phyloP scores from a whole-genome alignment of 441 rosid genomes.

The Erodium chrysanthum region DNA sequence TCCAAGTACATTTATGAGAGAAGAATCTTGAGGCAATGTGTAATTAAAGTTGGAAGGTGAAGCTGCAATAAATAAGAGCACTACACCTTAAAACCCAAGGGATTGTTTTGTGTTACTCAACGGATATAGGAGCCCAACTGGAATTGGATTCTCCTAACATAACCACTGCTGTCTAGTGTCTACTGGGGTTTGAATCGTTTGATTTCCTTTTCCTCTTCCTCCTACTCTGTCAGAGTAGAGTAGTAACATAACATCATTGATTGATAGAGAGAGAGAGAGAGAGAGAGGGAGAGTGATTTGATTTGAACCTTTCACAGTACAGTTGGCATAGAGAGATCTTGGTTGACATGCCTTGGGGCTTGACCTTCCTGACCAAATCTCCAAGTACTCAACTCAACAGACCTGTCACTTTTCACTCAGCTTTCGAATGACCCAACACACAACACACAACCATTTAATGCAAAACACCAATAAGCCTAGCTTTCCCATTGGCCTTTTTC shows the following conservation, averaged over 20 bases:
- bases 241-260: too few relatives aligned
- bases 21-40: neutral
- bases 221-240: too few relatives aligned
- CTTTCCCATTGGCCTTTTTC: neutral
- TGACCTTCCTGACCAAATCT: neutral
- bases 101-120: neutral
- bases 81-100: neutral
- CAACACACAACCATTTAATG: too few relatives aligned
- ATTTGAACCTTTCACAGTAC: too few relatives aligned
- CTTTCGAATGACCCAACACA: neutral
- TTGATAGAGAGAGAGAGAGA: too few relatives aligned
- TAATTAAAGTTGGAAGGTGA: neutral
- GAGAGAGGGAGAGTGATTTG: neutral
- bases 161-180: too few relatives aligned
- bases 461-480: too few relatives aligned
- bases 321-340: neutral
- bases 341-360: neutral
- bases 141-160: neutral
- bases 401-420: neutral
- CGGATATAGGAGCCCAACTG: neutral
- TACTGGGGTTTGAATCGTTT: too few relatives aligned
- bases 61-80: neutral
- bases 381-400: neutral
- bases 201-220: too few relatives aligned
- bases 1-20: slow-evolving; percentile 10